Conservation (phyloP, 2,329 filamentous ascomycete genomes). For the Leptodontidium sp. region DNA sequence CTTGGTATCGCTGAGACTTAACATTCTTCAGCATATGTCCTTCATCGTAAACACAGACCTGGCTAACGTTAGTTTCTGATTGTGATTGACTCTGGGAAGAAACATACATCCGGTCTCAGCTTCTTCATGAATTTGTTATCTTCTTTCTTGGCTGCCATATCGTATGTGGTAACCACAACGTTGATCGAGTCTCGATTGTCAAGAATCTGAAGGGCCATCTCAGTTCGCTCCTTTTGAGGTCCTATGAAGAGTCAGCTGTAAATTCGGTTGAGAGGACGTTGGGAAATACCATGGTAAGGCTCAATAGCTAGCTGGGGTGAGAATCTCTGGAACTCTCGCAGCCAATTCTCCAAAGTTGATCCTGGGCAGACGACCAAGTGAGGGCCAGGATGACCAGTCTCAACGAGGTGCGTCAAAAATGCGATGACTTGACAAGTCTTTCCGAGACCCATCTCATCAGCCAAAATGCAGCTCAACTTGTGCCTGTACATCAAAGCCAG, state of each 20-base stretch:
- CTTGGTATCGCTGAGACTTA: constrained; percentile 80
- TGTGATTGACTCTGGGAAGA: not conserved
- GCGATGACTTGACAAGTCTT: constrained; percentile 98
- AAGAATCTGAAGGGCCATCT: constrained; percentile 72
- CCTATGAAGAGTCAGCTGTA: constrained; percentile 53
- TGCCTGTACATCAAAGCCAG: constrained; percentile 83
- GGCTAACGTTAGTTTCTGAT: constrained; percentile 27
- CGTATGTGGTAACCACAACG: constrained; percentile 77
- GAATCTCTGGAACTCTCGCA: constrained; percentile 87
- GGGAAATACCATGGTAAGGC: constrained; percentile 64
- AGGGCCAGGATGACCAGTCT: constrained; percentile 72
- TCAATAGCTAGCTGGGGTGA: constrained; percentile 78
- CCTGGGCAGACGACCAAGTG: constrained; percentile 91
- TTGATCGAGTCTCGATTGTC: constrained; percentile 72
- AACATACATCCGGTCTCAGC: constrained; percentile 58
- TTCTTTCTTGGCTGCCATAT: constrained; percentile 63
- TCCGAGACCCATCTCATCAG: constrained; percentile 96
- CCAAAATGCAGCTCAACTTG: constrained; percentile 86
- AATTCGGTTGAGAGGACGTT: not conserved
- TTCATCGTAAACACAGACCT: constrained; percentile 80
- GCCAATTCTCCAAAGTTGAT: constrained; percentile 96
- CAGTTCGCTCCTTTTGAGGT: constrained; percentile 69
- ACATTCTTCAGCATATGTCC: constrained; percentile 93
- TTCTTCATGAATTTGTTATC: constrained; percentile 71
- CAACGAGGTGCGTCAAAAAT: constrained; percentile 83